These are phyloP conservation scores for Letharia columbiana DNA, from an alignment of 495 filamentous ascomycete species.

Conservation along the genomic window DNA sequence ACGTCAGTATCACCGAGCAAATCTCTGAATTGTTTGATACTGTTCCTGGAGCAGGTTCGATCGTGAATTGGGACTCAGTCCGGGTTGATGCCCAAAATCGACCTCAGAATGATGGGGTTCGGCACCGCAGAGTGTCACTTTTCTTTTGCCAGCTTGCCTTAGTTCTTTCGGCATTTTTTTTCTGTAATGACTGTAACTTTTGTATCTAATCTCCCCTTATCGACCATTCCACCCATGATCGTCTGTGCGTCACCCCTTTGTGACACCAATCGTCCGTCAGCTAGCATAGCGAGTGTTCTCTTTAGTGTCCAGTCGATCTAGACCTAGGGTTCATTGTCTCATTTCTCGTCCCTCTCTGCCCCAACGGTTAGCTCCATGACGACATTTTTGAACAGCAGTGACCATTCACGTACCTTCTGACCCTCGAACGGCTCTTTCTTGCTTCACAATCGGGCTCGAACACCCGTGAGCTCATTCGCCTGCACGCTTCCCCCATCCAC, in stretches of 20 bases:
- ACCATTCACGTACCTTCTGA: neutral
- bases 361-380: neutral
- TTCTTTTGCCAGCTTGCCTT: too few relatives aligned
- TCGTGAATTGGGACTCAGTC: too few relatives aligned
- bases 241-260: neutral
- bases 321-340: neutral
- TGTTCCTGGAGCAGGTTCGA: too few relatives aligned
- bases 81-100: too few relatives aligned
- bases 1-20: too few relatives aligned
- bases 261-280: neutral
- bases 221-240: neutral
- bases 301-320: neutral
- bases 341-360: neutral
- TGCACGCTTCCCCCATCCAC: neutral
- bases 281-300: neutral
- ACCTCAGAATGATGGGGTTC: too few relatives aligned
- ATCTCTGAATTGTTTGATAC: too few relatives aligned
- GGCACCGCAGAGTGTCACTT: too few relatives aligned
- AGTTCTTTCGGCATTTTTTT: too few relatives aligned
- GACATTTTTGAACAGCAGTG: neutral
- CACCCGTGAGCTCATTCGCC: neutral
- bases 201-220: neutral
- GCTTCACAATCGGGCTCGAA: slow-evolving; percentile 15
- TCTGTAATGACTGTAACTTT: neutral
- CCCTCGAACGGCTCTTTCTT: neutral